Evolutionary conservation across 768 basidiomycete genomes (phyloP).

Genomic region (Hericium rajendrae): DNA sequence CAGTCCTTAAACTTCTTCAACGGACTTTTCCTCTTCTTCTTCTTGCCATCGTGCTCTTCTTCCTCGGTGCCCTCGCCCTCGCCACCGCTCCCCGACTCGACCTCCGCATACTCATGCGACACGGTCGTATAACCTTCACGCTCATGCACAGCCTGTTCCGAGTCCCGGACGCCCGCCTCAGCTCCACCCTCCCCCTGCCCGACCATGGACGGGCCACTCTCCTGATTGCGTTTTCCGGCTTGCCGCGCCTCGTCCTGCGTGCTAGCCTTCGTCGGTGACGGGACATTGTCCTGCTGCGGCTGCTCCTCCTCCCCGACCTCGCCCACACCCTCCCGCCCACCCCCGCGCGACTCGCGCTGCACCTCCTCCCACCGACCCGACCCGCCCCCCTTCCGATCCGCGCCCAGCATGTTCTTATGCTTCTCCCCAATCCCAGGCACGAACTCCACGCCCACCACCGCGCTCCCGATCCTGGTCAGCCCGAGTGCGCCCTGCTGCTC

Average conservation of each 20-base stretch:
- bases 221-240: not conserved
- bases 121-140: too few species aligned
- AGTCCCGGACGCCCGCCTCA: conserved; percentile 2
- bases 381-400: conserved; percentile 10
- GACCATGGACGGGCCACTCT: not conserved
- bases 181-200: conserved; percentile 3
- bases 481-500: conserved; percentile 7
- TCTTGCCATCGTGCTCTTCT: conserved; percentile 1
- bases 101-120: too few species aligned
- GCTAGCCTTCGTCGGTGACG: not conserved
- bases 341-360: conserved; percentile 15
- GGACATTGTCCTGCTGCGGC: not conserved
- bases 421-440: conserved; percentile 19
- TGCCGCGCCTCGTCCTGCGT: not conserved
- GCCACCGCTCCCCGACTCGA: too few species aligned
- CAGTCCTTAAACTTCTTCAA: conserved; percentile 31
- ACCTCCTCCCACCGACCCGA: conserved; percentile 7
- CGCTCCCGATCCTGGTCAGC: conserved; percentile 18
- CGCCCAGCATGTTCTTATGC: conserved; percentile 17
- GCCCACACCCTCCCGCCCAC: not conserved
- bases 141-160: not conserved
- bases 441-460: conserved; percentile 19
- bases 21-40: conserved; percentile 7
- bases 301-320: not conserved
- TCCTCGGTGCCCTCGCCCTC: too few species aligned